Conservation (phyloP, 345 rosid species). For the Eucalyptus sp. region DNA sequence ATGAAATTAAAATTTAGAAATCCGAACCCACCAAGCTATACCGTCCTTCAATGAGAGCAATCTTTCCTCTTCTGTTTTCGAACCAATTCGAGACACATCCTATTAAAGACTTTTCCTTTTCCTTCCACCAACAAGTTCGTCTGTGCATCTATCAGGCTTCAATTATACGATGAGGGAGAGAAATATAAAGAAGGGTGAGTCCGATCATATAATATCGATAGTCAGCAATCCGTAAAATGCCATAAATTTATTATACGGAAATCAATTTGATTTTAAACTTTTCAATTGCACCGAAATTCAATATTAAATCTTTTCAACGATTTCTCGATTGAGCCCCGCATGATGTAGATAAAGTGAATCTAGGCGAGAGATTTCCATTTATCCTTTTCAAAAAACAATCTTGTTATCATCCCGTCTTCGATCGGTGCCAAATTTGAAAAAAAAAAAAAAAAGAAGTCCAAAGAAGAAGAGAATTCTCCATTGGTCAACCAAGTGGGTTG, state of each 20-base stretch:
- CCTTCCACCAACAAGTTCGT: too few species aligned
- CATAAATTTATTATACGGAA: too few species aligned
- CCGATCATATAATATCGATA: background rate
- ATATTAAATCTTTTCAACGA: too few species aligned
- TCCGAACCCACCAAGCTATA: background rate
- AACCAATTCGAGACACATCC: background rate
- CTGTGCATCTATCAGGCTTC: background rate
- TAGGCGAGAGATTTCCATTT: background rate
- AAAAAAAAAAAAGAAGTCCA: background rate
- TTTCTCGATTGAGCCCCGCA: background rate
- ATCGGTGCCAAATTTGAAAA: background rate
- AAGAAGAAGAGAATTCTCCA: background rate
- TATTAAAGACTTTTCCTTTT: background rate
- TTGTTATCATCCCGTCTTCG: background rate
- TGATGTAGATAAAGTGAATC: background rate
- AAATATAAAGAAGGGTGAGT: background rate
- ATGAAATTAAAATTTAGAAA: background rate
- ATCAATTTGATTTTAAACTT: rapidly evolving
- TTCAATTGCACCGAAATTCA: rapidly evolving
- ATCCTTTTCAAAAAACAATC: background rate
- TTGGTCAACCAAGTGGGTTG: background rate
- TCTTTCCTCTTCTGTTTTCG: background rate
- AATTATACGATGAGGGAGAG: background rate
- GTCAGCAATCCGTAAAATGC: background rate
- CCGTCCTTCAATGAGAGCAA: background rate